Conservation (phyloP, 306 rosid species). For the Hippophae tibetana region DNA sequence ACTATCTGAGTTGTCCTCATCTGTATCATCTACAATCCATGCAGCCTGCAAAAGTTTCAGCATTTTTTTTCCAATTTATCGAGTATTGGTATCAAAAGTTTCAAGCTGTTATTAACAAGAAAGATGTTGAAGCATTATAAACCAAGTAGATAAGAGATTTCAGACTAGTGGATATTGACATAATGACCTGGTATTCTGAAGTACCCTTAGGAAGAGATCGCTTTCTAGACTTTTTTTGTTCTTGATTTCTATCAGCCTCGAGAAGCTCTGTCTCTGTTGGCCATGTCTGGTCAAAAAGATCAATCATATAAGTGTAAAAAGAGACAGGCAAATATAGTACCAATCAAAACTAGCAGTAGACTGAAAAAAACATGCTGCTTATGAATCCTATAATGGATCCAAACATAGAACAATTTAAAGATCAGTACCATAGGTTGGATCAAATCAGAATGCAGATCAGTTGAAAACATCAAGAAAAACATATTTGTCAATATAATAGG, state of each 20-base stretch:
- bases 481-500: too few relatives aligned
- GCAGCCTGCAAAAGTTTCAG: slow-evolving; percentile 60
- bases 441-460: too few relatives aligned
- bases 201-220: slow-evolving; percentile 69
- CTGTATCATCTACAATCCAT: slow-evolving; percentile 68
- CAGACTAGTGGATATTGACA: slow-evolving; percentile 1
- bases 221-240: slow-evolving; percentile 46
- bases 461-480: too few relatives aligned
- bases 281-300: slow-evolving; percentile 77
- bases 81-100: neutral
- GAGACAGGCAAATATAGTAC: neutral
- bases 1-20: slow-evolving; percentile 45
- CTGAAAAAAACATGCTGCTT: neutral
- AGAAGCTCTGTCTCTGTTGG: slow-evolving; percentile 81
- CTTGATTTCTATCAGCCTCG: slow-evolving; percentile 49
- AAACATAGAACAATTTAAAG: too few relatives aligned
- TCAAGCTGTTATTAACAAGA: slow-evolving; percentile 3
- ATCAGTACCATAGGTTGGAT: too few relatives aligned
- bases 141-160: neutral
- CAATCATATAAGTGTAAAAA: slow-evolving; percentile 51
- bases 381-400: neutral
- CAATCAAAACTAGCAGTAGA: slow-evolving; percentile 2
- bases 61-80: slow-evolving; percentile 1
- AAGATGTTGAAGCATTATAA: neutral
- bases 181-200: slow-evolving; percentile 84